Evolutionary conservation across 371 early-diverging fungal species (phyloP).

Genomic region (Mortierella sp.): DNA sequence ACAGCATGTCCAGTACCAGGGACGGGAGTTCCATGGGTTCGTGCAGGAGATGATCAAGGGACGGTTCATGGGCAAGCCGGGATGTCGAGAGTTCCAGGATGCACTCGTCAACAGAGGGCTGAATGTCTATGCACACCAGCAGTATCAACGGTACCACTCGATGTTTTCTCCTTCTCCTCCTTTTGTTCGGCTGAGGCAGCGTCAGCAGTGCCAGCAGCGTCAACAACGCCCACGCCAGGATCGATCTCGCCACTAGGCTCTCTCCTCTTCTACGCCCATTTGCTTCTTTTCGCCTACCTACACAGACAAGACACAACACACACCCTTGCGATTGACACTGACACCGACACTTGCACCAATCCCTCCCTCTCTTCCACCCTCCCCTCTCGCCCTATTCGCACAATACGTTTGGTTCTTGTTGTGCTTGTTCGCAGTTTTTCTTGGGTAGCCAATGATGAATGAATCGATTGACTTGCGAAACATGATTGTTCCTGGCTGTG

Average conservation of each 20-base stretch:
- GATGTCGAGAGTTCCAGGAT: slow-evolving; percentile 37
- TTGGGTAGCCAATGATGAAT: background rate
- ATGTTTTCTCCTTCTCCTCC: background rate
- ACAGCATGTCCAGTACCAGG: slow-evolving; percentile 23
- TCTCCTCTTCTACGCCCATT: background rate
- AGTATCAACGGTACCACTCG: background rate
- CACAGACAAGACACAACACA: background rate
- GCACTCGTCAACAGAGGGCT: slow-evolving; percentile 17
- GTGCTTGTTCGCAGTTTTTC: background rate
- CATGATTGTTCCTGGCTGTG: background rate
- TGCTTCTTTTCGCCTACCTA: background rate
- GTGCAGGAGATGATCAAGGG: slow-evolving; percentile 16
- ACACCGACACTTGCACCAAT: background rate
- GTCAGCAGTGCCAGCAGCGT: background rate
- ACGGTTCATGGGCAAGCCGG: slow-evolving; percentile 19
- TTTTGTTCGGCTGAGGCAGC: background rate
- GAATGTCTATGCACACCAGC: slow-evolving; percentile 20
- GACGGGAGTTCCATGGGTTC: slow-evolving; percentile 14
- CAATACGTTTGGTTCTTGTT: background rate
- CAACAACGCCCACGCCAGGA: background rate
- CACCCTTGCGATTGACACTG: background rate
- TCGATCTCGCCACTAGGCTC: background rate
- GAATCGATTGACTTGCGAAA: background rate
- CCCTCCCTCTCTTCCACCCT: background rate
- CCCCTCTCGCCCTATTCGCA: too few species aligned